A percentile compares a stretch with the other conserved stretches of the same genome.
Conservation (phyloP, 169 alveolate species). For the Cryptosporidium sp. region DNA sequence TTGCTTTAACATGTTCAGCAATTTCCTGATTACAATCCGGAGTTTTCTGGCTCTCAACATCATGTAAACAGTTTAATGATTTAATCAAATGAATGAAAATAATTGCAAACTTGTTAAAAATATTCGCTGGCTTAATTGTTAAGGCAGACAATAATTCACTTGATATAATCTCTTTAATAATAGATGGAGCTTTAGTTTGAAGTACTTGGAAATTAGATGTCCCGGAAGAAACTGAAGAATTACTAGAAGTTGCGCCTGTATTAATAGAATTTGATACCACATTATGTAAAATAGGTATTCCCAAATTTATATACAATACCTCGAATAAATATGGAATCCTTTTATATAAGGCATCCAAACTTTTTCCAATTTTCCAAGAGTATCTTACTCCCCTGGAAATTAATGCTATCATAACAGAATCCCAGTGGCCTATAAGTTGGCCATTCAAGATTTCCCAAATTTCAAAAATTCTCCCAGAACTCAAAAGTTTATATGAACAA, state of each 20-base stretch:
- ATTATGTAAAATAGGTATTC: conserved; percentile 58
- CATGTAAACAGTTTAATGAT: conserved; percentile 6
- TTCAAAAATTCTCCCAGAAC: conserved; percentile 48
- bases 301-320: conserved; percentile 39
- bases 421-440: conserved; percentile 37
- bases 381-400: conserved; percentile 64
- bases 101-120: conserved; percentile 52
- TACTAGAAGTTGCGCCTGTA: conserved; percentile 62
- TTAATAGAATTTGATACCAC: conserved; percentile 33
- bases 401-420: conserved; percentile 38
- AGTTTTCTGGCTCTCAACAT: not conserved
- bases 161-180: conserved; percentile 27
- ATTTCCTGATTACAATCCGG: not conserved
- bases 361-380: conserved; percentile 41
- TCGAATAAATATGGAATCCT: conserved; percentile 35
- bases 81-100: conserved; percentile 36
- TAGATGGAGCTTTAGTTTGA: conserved; percentile 47
- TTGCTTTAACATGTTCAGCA: not conserved
- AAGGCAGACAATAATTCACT: conserved; percentile 29
- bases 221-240: conserved; percentile 55
- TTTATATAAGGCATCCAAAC: not conserved
- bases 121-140: conserved; percentile 26
- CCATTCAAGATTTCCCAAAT: conserved; percentile 57
- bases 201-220: not conserved
- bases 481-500: conserved; percentile 18